Base-by-base conservation (phyloP, 179 eudicot genomes). In the Silene vulgaris region DNA sequence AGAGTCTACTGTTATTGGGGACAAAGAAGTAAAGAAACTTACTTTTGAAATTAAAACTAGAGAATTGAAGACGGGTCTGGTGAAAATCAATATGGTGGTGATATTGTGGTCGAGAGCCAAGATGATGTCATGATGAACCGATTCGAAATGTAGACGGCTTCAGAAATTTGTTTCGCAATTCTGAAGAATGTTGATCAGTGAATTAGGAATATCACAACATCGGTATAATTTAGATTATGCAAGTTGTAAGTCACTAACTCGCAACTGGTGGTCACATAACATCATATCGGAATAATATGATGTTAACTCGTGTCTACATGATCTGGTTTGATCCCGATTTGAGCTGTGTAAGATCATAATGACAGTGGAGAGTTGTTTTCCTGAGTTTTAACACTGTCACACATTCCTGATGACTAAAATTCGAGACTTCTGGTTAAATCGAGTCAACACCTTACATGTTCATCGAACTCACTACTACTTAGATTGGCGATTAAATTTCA, bases 1-100 rank as follows among this genome's bases (percentile, higher is more conserved):
- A n/a, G n/a, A n/a, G n/a, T n/a, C n/a, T n/a, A n/a, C n/a, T n/a
- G n/a, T n/a, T 76, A 59, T 21, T 72, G 73, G 28, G 48, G 54
- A 71, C 40, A 76, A 77, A 72, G 79, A 74, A 43, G 48, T 60
- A 0, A 74, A 76, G 35, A 65, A 77, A 61, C 69, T 59, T 73
- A 67, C 43, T 13, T 21, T 12, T 35, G 82, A 21, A 74, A 76
- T 77, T 66, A 35, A 14, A 78, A 75, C 65, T 71, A 62, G 17
- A 72, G 78, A 83, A 54, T n/a, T n/a, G n/a, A n/a, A n/a, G 80
- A 63, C 40, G 54, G 29, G 40, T 69, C 30, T 73, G 62, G 32
- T 59, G 71, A 69, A 28, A 72, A 52, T 76, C 74, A 6, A 37
- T 32, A 21, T 48, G 40, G 65, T 48, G 40, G 65, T 81, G 68